Evolutionary conservation across 306 rosid genomes (phyloP).

Genomic region (Malus sieversii): DNA sequence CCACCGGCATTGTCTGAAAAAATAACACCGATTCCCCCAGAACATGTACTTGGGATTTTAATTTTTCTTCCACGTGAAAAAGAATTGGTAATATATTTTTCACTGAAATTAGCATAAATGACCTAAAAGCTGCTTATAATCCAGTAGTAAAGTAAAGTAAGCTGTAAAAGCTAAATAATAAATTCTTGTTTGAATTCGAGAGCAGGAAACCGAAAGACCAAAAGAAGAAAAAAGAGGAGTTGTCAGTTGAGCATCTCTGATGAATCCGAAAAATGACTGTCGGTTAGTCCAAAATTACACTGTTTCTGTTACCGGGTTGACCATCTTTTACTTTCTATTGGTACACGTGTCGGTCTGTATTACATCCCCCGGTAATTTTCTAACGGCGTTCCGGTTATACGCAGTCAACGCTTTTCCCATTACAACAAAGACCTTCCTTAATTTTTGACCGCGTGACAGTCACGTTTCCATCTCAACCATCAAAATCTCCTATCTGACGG

Average conservation of each 20-base stretch:
- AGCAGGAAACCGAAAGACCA: not conserved
- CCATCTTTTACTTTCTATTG: not conserved
- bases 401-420: constrained; percentile 22
- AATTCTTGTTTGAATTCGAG: not conserved
- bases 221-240: not conserved
- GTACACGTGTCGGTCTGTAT: constrained; percentile 5
- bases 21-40: too few species aligned
- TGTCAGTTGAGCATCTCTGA: not conserved
- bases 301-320: not conserved
- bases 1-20: too few species aligned
- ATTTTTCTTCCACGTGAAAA: too few species aligned
- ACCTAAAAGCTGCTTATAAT: not conserved
- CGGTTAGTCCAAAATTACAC: not conserved
- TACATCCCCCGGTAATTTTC: not conserved
- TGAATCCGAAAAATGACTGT: not conserved
- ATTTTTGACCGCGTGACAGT: not conserved
- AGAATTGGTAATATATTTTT: not conserved
- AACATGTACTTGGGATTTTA: too few species aligned
- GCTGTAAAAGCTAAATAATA: not conserved
- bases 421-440: not conserved
- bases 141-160: not conserved
- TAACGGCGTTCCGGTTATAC: not conserved
- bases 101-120: not conserved
- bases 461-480: not conserved
- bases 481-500: not conserved